A percentile compares a stretch with the other conserved stretches of the same genome.
Conservation (phyloP, 2,329 filamentous ascomycete genomes). For the Neophaeococcomyces aloes region DNA sequence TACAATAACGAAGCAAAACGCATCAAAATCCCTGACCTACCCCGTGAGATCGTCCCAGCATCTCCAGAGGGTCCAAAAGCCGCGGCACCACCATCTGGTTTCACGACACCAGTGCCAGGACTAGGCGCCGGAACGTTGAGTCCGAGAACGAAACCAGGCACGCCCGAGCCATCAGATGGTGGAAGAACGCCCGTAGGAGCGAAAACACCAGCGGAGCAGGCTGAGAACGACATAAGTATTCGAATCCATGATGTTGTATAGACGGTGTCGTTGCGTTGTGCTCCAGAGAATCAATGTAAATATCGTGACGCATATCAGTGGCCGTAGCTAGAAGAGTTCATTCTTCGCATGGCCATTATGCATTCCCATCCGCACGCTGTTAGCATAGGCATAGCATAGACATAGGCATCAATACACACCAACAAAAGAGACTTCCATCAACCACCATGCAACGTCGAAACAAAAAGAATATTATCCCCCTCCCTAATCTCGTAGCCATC, state of each 20-base stretch:
- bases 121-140: slow-evolving; percentile 29
- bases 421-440: slow-evolving; percentile 32
- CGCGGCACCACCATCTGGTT: slow-evolving; percentile 53
- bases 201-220: slow-evolving; percentile 17
- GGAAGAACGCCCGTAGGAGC: slow-evolving; percentile 24
- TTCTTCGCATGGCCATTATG: neutral
- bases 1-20: slow-evolving; percentile 95
- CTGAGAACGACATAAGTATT: slow-evolving; percentile 13
- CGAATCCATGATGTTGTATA: slow-evolving; percentile 22
- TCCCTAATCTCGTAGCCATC: slow-evolving; percentile 74
- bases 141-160: slow-evolving; percentile 31
- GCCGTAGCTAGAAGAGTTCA: neutral
- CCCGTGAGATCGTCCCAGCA: slow-evolving; percentile 56
- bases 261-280: neutral
- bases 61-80: slow-evolving; percentile 75
- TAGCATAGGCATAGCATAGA: too few relatives aligned
- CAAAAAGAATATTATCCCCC: slow-evolving; percentile 84
- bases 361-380: too few relatives aligned
- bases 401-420: neutral
- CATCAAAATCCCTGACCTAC: slow-evolving; percentile 67
- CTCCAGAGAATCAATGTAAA: too few relatives aligned
- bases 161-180: slow-evolving; percentile 26
- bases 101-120: slow-evolving; percentile 34
- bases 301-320: neutral
- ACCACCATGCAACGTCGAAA: slow-evolving; percentile 90